Conservation (phyloP, 169 alveolate genomes). For the Eimeria zaria region DNA sequence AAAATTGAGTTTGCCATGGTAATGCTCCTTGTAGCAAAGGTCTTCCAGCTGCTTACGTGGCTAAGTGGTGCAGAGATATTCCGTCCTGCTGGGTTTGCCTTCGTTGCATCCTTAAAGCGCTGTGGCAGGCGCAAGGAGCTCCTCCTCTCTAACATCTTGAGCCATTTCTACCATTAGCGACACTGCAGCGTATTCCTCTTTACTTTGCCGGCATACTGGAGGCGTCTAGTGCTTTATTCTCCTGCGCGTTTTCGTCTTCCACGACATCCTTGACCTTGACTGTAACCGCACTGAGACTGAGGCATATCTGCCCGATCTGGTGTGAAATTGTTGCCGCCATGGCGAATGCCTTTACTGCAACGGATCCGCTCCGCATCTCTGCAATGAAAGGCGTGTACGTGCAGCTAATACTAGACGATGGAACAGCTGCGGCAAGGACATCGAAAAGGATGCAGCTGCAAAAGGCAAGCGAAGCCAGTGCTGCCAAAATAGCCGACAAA, state of each 20-base stretch:
- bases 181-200: not conserved
- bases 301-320: constrained; percentile 44
- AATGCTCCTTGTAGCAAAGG: not conserved
- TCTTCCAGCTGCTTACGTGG: not conserved
- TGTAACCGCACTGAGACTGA: constrained; percentile 29
- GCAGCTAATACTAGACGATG: constrained; percentile 40
- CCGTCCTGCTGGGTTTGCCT: not conserved
- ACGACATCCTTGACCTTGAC: not conserved
- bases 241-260: not conserved
- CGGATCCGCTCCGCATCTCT: constrained; percentile 33
- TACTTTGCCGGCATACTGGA: not conserved
- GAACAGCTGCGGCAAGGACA: constrained; percentile 47
- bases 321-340: constrained; percentile 44
- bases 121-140: not conserved
- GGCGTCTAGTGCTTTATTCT: not conserved
- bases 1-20: not conserved
- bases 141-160: not conserved
- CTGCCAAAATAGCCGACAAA: not conserved
- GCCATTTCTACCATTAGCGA: not conserved
- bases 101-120: not conserved
- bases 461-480: constrained; percentile 36
- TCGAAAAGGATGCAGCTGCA: constrained; percentile 39
- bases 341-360: constrained; percentile 51
- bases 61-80: not conserved
- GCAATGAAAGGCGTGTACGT: not conserved